Percentiles rank a stretch among this genome's conserved stretches.
phyloP scores from a whole-genome alignment of 2,329 filamentous ascomycete species.

The Alternaria dauci region DNA sequence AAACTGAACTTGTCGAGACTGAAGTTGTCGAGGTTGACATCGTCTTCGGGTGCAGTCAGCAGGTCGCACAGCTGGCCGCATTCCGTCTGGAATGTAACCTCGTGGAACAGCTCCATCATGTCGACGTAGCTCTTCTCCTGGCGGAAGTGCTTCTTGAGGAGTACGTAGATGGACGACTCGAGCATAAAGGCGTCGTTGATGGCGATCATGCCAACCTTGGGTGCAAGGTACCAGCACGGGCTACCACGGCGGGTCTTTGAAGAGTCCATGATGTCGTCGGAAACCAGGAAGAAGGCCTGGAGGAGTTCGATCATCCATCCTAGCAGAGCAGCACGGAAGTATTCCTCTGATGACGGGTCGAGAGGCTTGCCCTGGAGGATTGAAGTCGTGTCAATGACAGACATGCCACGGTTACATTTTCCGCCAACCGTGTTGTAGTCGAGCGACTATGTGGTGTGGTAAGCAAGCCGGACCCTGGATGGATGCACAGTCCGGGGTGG shows the following conservation, averaged over 20 bases:
- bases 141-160: conserved; percentile 94
- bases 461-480: conserved; percentile 22
- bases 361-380: conserved; percentile 78
- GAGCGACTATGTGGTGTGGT: conserved; percentile 67
- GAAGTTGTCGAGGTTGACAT: conserved; percentile 94
- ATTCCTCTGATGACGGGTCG: conserved; percentile 73
- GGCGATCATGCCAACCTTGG: conserved; percentile 90
- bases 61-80: conserved; percentile 94
- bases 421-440: conserved; percentile 88
- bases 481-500: conserved; percentile 5
- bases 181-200: conserved; percentile 99
- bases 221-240: conserved; percentile 95
- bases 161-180: conserved; percentile 85
- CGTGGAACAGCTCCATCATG: conserved; percentile 94
- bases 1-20: conserved; percentile 94
- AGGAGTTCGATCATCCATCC: conserved; percentile 99
- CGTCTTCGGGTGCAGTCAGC: conserved; percentile 93
- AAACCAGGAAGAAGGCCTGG: conserved; percentile 98
- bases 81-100: conserved; percentile 92
- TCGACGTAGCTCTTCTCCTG: conserved; percentile 87
- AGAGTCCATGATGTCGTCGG: conserved; percentile 97
- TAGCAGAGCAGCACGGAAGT: conserved; percentile 85
- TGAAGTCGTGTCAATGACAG: conserved; percentile 88
- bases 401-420: conserved; percentile 99
- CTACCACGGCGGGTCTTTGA: conserved; percentile 93